Evolutionary conservation across 164 flowering plant genomes (phyloP).

Genomic region (Amborella trichopoda): DNA sequence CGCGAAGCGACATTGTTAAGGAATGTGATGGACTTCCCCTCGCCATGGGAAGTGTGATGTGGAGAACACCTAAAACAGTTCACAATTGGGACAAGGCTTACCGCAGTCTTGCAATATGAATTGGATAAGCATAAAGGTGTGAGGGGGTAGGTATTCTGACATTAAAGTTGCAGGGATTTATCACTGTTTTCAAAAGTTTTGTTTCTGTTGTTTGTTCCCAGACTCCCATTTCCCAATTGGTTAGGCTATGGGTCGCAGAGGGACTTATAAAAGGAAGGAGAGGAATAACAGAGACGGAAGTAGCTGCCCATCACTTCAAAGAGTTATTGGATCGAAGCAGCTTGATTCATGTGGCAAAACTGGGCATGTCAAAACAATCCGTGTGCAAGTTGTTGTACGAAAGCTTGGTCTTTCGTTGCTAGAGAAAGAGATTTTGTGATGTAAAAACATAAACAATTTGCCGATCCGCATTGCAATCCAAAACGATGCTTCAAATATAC

Average conservation of each 20-base stretch:
- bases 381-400: conserved; percentile 35
- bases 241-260: conserved; percentile 2
- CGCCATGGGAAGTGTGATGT: conserved; percentile 9
- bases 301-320: background rate
- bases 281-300: background rate
- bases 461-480: too few relatives aligned
- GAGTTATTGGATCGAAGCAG: background rate
- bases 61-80: background rate
- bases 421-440: background rate
- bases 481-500: too few relatives aligned
- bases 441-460: background rate
- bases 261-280: background rate
- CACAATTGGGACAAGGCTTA: background rate
- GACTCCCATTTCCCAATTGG: background rate
- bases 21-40: conserved; percentile 16
- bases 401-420: conserved; percentile 10
- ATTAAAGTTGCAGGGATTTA: background rate
- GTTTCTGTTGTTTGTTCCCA: background rate
- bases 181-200: background rate
- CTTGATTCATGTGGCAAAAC: conserved; percentile 8
- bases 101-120: background rate
- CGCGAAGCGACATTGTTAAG: conserved; percentile 1
- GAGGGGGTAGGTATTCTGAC: background rate
- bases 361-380: conserved; percentile 22
- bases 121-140: background rate